A percentile compares a stretch with the other conserved stretches of the same genome.
Evolutionary conservation across 768 basidiomycete genomes (phyloP).

Genomic region (Lactarius psammicola): DNA sequence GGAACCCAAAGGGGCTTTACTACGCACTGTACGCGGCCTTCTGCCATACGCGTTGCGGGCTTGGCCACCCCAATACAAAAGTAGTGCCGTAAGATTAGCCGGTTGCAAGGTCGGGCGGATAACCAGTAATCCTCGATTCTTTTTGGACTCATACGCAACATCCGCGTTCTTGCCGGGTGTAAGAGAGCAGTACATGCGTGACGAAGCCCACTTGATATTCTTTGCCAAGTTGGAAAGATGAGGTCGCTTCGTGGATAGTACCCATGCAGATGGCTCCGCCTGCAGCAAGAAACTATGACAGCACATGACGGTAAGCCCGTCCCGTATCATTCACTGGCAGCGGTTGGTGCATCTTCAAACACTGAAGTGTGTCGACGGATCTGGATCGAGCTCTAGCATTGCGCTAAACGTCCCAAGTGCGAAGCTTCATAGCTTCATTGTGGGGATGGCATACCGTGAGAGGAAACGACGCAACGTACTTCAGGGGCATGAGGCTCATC

Average conservation of each 20-base stretch:
- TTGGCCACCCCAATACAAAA: neutral
- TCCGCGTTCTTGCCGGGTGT: neutral
- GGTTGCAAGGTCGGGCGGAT: neutral
- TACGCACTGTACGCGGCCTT: neutral
- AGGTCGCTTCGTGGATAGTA: neutral
- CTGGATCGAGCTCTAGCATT: neutral
- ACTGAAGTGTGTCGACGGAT: neutral
- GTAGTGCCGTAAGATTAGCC: neutral
- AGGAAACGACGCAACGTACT: neutral
- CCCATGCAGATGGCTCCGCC: neutral
- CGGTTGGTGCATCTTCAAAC: neutral
- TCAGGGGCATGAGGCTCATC: neutral
- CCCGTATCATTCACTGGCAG: neutral
- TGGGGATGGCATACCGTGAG: slow-evolving; percentile 1
- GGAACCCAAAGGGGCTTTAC: neutral
- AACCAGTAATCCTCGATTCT: slow-evolving; percentile 9
- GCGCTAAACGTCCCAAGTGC: slow-evolving; percentile 1
- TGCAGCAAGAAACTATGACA: neutral
- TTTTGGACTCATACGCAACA: neutral
- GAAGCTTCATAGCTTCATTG: slow-evolving; percentile 9
- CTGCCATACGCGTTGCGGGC: slow-evolving; percentile 3
- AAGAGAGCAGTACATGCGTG: neutral
- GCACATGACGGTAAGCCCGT: neutral
- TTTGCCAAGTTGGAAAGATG: too few relatives aligned
- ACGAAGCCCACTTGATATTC: too few relatives aligned